phyloP scores from a whole-genome alignment of 2,329 filamentous ascomycete species.

The Polychaeton citri region DNA sequence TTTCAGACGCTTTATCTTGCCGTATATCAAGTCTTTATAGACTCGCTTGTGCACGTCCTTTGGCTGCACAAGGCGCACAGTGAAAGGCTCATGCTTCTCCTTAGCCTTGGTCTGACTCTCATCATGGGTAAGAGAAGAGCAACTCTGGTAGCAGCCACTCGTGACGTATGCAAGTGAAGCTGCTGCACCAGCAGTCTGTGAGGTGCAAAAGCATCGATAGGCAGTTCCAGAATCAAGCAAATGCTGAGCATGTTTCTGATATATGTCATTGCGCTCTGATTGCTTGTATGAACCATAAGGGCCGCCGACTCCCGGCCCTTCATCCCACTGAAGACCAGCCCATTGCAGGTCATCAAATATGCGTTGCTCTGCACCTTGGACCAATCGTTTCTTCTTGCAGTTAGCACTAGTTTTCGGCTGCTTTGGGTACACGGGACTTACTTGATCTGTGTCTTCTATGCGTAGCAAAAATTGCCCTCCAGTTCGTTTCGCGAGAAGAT shows the following conservation, averaged over 20 bases:
- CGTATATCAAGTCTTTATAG: constrained; percentile 72
- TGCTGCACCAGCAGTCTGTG: constrained; percentile 34
- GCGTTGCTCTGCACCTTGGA: constrained; percentile 63
- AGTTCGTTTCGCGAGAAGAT: constrained; percentile 74
- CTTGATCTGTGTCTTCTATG: constrained; percentile 91
- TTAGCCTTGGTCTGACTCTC: constrained; percentile 60
- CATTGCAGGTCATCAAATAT: constrained; percentile 72
- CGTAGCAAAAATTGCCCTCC: constrained; percentile 81
- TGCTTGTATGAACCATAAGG: constrained; percentile 77
- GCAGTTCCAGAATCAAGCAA: constrained; percentile 61
- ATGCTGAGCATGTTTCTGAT: constrained; percentile 54
- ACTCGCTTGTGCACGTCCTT: constrained; percentile 41
- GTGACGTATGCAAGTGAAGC: constrained; percentile 35
- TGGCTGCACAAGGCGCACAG: constrained; percentile 61
- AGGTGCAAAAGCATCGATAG: constrained; percentile 87
- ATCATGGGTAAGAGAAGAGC: constrained; percentile 49
- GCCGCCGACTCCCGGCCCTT: constrained; percentile 75
- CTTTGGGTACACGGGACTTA: constrained; percentile 35
- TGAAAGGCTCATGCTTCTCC: constrained; percentile 52
- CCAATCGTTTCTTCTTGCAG: constrained; percentile 77
- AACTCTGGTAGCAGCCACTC: constrained; percentile 58
- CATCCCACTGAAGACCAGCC: constrained; percentile 87
- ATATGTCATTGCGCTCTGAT: constrained; percentile 66
- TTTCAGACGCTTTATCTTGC: constrained; percentile 38
- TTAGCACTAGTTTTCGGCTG: too few relatives aligned